Evolutionary conservation across 306 rosid species (phyloP).

Genomic region (Citrullus amarus): DNA sequence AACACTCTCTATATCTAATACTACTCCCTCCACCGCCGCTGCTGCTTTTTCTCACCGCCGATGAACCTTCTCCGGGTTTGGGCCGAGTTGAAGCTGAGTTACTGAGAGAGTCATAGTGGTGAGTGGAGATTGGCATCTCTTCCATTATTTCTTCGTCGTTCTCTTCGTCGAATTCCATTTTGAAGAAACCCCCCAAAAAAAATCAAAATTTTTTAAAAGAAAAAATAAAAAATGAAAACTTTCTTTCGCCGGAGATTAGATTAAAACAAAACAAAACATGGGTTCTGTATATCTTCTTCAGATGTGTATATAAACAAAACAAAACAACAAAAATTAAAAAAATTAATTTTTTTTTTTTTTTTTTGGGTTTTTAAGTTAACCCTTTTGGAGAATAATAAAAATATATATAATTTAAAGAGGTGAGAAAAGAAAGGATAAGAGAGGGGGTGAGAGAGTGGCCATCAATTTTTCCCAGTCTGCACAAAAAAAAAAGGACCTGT

Average conservation of each 20-base stretch:
- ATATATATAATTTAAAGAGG: background rate
- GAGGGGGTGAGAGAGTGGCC: conserved; percentile 46
- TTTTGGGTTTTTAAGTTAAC: background rate
- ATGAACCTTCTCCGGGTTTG: conserved; percentile 17
- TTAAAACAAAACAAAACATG: background rate
- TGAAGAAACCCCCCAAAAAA: background rate
- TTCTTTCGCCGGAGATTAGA: background rate
- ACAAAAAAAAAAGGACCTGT: conserved; percentile 25
- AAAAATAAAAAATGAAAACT: background rate
- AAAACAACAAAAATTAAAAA: background rate
- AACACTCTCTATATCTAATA: conserved; percentile 60
- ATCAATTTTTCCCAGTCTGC: conserved; percentile 36
- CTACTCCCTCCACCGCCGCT: background rate
- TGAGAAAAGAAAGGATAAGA: conserved; percentile 34
- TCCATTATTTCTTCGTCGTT: conserved; percentile 45
- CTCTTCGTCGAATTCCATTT: conserved; percentile 63
- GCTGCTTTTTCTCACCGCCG: conserved; percentile 13
- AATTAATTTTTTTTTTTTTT: background rate
- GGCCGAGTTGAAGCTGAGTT: conserved; percentile 20
- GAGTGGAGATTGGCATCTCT: conserved; percentile 23
- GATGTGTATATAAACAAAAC: background rate
- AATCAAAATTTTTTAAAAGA: too few relatives aligned
- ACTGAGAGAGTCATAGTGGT: conserved; percentile 21
- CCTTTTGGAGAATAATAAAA: conserved; percentile 14
- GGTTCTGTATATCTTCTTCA: background rate